phyloP scores from a whole-genome alignment of 768 basidiomycete genomes.

The Suillus tomentosus region DNA sequence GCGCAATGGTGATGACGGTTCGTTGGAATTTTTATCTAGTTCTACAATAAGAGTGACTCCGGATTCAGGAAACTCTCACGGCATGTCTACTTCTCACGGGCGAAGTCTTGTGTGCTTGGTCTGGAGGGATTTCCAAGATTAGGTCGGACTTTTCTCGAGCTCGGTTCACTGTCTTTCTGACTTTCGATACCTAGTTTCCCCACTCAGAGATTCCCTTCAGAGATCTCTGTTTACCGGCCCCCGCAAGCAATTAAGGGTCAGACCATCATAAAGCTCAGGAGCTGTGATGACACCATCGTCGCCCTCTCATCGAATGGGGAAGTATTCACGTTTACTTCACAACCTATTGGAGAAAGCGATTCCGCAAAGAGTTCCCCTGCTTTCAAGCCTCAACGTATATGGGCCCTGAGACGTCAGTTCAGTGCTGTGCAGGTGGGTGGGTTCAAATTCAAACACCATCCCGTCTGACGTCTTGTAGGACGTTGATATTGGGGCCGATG shows the following conservation, averaged over 20 bases:
- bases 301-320: slow-evolving; percentile 88
- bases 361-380: slow-evolving; percentile 15
- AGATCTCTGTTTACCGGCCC: slow-evolving; percentile 78
- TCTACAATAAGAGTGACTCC: background rate
- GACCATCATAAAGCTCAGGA: slow-evolving; percentile 76
- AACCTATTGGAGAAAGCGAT: slow-evolving; percentile 35
- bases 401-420: slow-evolving; percentile 86
- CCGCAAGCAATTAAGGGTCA: slow-evolving; percentile 73
- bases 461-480: slow-evolving; percentile 52
- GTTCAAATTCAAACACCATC: slow-evolving; percentile 5
- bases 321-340: slow-evolving; percentile 76
- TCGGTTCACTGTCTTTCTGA: slow-evolving; percentile 6
- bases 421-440: slow-evolving; percentile 71
- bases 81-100: slow-evolving; percentile 75
- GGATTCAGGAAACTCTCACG: slow-evolving; percentile 75
- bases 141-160: slow-evolving; percentile 44
- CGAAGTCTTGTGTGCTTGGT: slow-evolving; percentile 84
- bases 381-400: slow-evolving; percentile 85
- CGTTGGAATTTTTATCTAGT: background rate
- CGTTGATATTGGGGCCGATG: slow-evolving; percentile 85
- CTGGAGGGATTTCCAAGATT: slow-evolving; percentile 74
- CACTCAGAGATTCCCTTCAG: slow-evolving; percentile 70
- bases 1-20: slow-evolving; percentile 71
- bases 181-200: slow-evolving; percentile 58
- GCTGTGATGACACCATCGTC: slow-evolving; percentile 79